phyloP scores from a whole-genome alignment of 2,329 filamentous ascomycete species.

The Tympanopsis confertula region DNA sequence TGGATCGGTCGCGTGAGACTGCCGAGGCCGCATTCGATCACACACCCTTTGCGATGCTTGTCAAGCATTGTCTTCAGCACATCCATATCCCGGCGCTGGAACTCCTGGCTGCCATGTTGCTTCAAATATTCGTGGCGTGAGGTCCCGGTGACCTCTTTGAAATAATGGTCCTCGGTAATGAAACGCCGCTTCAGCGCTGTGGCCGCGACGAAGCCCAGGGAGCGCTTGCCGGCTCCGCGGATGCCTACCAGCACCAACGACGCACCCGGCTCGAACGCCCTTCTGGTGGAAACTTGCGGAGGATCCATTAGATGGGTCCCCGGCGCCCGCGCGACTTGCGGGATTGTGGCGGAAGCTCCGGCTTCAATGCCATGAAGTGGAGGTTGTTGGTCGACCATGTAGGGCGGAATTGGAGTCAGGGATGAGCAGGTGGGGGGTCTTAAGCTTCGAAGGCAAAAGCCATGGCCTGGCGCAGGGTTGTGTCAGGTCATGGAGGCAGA shows the following conservation, averaged over 20 bases:
- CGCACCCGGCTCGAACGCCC: conserved; percentile 42
- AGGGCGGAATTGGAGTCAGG: no score
- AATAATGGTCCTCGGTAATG: conserved; percentile 57
- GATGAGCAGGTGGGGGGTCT: no score
- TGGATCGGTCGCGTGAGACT: conserved; percentile 51
- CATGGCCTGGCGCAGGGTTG: no score
- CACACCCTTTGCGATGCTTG: conserved; percentile 43
- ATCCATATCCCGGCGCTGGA: conserved; percentile 48
- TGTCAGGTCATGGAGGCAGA: no score
- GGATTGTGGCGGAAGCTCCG: no score
- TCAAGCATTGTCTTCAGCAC: conserved; percentile 50
- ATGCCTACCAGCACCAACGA: conserved; percentile 63
- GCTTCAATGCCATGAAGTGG: no score
- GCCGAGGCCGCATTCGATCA: conserved; percentile 59
- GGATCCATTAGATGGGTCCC: no score
- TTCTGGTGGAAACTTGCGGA: no score
- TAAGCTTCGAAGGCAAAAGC: no score
- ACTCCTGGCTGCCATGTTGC: conserved; percentile 45
- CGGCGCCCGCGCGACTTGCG: no score
- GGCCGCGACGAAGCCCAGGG: conserved; percentile 61
- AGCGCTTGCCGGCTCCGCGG: conserved; percentile 61
- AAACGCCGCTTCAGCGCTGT: conserved; percentile 55
- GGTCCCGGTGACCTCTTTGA: conserved; percentile 51
- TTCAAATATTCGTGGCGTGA: conserved; percentile 48
- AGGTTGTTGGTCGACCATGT: no score